A percentile compares a stretch with the other conserved stretches of the same genome.
These are phyloP conservation scores for Wickerhamiella occidentalis DNA, from an alignment of 805 yeast genomes.

Conservation along the genomic window DNA sequence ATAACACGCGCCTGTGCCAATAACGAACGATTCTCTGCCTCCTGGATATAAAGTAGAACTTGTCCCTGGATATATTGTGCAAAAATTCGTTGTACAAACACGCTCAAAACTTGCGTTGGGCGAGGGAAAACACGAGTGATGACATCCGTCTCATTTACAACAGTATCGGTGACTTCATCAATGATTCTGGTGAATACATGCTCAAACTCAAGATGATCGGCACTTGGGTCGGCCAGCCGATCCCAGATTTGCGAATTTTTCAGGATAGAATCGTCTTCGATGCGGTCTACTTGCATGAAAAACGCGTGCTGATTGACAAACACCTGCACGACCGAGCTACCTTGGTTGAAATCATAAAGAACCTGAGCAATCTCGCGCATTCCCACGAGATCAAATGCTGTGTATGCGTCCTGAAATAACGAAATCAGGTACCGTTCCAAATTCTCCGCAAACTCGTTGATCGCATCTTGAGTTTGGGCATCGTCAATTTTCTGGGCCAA, in stretches of 20 bases:
- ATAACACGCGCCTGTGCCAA: constrained; percentile 67
- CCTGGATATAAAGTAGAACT: constrained; percentile 43
- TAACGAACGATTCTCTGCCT: constrained; percentile 49
- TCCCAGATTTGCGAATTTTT: constrained; percentile 37
- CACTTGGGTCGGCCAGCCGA: constrained; percentile 46
- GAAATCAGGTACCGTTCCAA: constrained; percentile 63
- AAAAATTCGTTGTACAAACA: constrained; percentile 63
- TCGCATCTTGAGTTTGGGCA: constrained; percentile 30
- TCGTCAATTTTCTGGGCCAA: constrained; percentile 49
- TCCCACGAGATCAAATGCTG: constrained; percentile 50
- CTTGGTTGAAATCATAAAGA: constrained; percentile 71
- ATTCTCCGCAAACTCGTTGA: constrained; percentile 60
- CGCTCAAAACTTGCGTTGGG: constrained; percentile 53
- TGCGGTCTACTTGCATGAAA: constrained; percentile 39
- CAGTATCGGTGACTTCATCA: constrained; percentile 44
- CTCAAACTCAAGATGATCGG: constrained; percentile 38
- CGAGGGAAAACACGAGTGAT: constrained; percentile 60
- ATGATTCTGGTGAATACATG: constrained; percentile 41
- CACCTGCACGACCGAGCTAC: constrained; percentile 65
- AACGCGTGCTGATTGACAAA: constrained; percentile 71
- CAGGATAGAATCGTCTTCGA: constrained; percentile 24
- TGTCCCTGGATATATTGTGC: constrained; percentile 48
- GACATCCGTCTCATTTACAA: constrained; percentile 60
- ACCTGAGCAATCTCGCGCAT: constrained; percentile 67
- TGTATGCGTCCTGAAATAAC: constrained; percentile 63